phyloP scores from a whole-genome alignment of 352 stramenopile genomes.

The Phytophthora aleatoria region DNA sequence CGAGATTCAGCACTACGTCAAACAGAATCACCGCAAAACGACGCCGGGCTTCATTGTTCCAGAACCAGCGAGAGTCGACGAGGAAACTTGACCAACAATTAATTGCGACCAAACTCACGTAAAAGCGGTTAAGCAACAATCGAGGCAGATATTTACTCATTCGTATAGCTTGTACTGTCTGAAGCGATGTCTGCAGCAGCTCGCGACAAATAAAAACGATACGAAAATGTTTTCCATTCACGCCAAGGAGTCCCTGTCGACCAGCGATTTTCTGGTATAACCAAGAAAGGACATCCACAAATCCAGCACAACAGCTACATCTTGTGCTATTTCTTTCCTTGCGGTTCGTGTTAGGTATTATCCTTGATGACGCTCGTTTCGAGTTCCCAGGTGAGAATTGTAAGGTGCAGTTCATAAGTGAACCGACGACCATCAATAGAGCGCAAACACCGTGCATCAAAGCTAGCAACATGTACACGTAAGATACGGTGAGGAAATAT shows the following conservation, averaged over 20 bases:
- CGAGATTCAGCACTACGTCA: constrained; percentile 31
- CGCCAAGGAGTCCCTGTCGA: constrained; percentile 19
- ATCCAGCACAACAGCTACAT: neutral
- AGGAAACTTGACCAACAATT: constrained; percentile 37
- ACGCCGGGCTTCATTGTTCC: constrained; percentile 14
- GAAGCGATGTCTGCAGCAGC: constrained; percentile 26
- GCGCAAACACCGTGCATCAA: neutral
- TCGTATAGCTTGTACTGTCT: constrained; percentile 25
- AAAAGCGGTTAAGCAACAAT: constrained; percentile 35
- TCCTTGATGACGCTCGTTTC: neutral
- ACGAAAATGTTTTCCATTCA: constrained; percentile 32
- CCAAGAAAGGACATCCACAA: neutral
- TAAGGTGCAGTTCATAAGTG: neutral
- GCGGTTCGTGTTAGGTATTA: neutral
- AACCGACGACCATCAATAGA: neutral
- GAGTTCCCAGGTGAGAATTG: neutral
- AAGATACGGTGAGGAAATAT: neutral
- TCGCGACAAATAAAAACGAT: constrained; percentile 23
- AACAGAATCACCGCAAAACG: constrained; percentile 23
- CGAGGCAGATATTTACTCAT: constrained; percentile 33
- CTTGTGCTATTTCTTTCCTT: neutral
- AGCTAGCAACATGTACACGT: neutral
- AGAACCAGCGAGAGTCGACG: constrained; percentile 24
- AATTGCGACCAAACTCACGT: constrained; percentile 28
- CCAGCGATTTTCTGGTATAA: constrained; percentile 1